A percentile compares a stretch with the other conserved stretches of the same genome.
Evolutionary conservation across 139 green algal genomes (phyloP).

Genomic region (Asterochloris erici): DNA sequence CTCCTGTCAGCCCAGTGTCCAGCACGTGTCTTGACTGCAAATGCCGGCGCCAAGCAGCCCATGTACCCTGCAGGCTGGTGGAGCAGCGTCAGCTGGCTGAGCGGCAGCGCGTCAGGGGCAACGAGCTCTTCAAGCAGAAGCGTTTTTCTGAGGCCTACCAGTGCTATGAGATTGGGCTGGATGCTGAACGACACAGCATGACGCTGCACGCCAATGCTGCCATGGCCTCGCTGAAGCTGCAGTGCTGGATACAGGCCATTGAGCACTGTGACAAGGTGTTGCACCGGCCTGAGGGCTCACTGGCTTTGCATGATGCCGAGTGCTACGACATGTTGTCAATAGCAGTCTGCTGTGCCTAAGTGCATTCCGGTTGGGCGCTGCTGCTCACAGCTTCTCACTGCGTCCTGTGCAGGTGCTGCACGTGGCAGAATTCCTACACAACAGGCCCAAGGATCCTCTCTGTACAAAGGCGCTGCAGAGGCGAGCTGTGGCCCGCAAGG

Average conservation of each 20-base stretch:
- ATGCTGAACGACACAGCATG: constrained; percentile 65
- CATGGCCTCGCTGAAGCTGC: constrained; percentile 64
- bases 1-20: too few species aligned
- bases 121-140: constrained; percentile 46
- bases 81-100: constrained; percentile 66
- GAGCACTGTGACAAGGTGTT: constrained; percentile 78
- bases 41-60: too few species aligned
- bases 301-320: too few species aligned
- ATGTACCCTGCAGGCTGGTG: constrained; percentile 50
- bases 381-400: too few species aligned
- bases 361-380: too few species aligned
- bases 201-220: constrained; percentile 76
- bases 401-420: constrained; percentile 46
- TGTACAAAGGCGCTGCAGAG: constrained; percentile 64
- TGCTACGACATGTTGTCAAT: too few species aligned
- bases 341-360: too few species aligned
- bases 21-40: too few species aligned
- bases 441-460: constrained; percentile 47
- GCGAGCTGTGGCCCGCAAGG: constrained; percentile 39
- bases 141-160: constrained; percentile 60
- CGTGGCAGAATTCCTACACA: constrained; percentile 59
- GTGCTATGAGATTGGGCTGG: constrained; percentile 66
- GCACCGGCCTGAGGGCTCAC: too few species aligned
- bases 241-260: constrained; percentile 69
- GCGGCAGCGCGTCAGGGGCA: constrained; percentile 56